phyloP scores from a whole-genome alignment of 2,329 filamentous ascomycete species.

The Scedosporium boydii region DNA sequence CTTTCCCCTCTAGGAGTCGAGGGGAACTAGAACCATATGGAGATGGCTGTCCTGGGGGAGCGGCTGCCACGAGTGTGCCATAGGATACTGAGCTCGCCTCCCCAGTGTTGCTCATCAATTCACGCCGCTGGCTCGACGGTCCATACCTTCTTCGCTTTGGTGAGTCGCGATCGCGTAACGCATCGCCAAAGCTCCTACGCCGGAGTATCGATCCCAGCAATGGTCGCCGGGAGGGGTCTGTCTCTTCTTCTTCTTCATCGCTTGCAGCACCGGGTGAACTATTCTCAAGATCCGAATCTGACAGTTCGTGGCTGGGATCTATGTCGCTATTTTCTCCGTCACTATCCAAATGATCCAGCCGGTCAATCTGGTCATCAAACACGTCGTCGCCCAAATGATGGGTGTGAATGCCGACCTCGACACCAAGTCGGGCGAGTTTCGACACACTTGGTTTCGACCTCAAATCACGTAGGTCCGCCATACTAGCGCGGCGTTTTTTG shows the following conservation, averaged over 20 bases:
- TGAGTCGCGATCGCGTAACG: slow-evolving; percentile 11
- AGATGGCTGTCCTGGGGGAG: no score
- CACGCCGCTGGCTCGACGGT: background rate
- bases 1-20: no score
- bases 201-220: slow-evolving; percentile 16
- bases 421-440: slow-evolving; percentile 44
- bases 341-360: slow-evolving; percentile 14
- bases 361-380: slow-evolving; percentile 32
- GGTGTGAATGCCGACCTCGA: slow-evolving; percentile 66
- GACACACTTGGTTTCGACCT: slow-evolving; percentile 50
- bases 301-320: background rate
- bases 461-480: slow-evolving; percentile 51
- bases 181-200: slow-evolving; percentile 32
- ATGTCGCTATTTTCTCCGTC: slow-evolving; percentile 22
- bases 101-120: background rate
- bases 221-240: slow-evolving; percentile 8
- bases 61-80: background rate
- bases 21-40: no score
- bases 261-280: slow-evolving; percentile 4
- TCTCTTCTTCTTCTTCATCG: slow-evolving; percentile 15
- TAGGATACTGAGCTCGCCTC: background rate
- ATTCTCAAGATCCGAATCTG: background rate
- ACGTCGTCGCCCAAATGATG: slow-evolving; percentile 59
- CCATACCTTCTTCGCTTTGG: background rate
- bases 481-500: slow-evolving; percentile 31